phyloP scores from a whole-genome alignment of 2,329 filamentous ascomycete species.

The Purpureocillium takamizusanense region DNA sequence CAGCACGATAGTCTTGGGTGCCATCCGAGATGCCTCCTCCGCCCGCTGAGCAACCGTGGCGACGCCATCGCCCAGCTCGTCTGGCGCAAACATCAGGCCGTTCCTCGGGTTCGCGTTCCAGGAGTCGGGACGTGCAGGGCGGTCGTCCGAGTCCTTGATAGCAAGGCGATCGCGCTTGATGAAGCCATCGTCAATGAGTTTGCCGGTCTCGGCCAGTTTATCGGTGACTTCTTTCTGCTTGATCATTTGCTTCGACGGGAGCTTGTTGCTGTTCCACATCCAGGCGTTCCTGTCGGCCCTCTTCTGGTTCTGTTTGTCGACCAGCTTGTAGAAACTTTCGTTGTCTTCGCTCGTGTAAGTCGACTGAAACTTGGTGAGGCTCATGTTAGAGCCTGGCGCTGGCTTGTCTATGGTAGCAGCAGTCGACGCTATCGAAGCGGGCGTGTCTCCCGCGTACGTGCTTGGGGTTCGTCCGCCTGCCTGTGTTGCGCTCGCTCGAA shows the following conservation, averaged over 20 bases:
- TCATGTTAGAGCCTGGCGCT: constrained; percentile 66
- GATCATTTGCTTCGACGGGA: constrained; percentile 71
- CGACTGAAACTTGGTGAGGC: constrained; percentile 75
- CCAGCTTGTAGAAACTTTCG: constrained; percentile 85
- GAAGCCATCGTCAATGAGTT: constrained; percentile 47
- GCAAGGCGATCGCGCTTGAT: constrained; percentile 49
- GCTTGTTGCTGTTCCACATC: constrained; percentile 82
- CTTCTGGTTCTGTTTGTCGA: constrained; percentile 86
- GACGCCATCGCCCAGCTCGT: constrained; percentile 49
- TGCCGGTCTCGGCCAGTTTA: constrained; percentile 35
- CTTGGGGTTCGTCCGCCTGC: constrained; percentile 48
- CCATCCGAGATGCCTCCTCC: constrained; percentile 62
- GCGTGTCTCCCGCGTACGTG: constrained; percentile 65
- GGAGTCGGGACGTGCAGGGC: constrained; percentile 67
- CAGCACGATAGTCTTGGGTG: constrained; percentile 70
- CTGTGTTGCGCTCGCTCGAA: constrained; percentile 9
- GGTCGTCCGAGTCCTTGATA: constrained; percentile 58
- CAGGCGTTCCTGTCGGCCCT: constrained; percentile 77
- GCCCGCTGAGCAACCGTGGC: constrained; percentile 59
- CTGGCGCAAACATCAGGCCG: constrained; percentile 75
- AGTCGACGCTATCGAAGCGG: constrained; percentile 44
- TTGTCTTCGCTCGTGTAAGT: constrained; percentile 98
- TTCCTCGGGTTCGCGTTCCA: constrained; percentile 74
- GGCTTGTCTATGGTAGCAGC: constrained; percentile 29
- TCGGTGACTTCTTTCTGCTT: constrained; percentile 55